Base-by-base conservation (phyloP, 2,329 filamentous ascomycete genomes). In the Paramyrothecium sp. region DNA sequence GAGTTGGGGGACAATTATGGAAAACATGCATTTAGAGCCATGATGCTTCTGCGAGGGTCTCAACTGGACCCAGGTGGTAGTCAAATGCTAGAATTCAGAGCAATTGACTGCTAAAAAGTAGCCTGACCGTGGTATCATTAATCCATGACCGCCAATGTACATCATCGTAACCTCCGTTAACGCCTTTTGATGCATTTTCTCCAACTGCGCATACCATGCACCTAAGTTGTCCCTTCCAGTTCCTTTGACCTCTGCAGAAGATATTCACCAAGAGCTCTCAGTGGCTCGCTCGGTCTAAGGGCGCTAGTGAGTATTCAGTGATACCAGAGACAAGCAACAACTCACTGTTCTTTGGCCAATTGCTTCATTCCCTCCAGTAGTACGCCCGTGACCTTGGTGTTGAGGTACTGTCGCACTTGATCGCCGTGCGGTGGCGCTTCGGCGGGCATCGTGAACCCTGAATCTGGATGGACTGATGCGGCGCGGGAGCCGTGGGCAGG, bases 291-390 rank as follows among this genome's bases (percentile, higher is more conserved):
- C 2, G 89, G 89, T 62, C 89, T 79, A 54, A n/a, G n/a, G 2
- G 41, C 5, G 34, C 30, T 23, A 53, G 48, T 68, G 54, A 67
- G 59, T 47, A 7, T 5, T 17, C 20, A 38, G 20, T n/a, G 33
- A 16, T 4, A 41, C 10, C 19, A 10, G 7, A 5, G 7, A 30
- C 7, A 20, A 17, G 21, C 47, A 53, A 19, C 85, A 56, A 81
- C 88, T 67, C 73, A 91, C 89, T 89, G 84, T 47, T 91, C 87
- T 63, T 84, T 86, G 4, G 87, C 88, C 59, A 92, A 70, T 55
- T 81, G 73, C 75, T 91, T 92, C 87, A 92, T 89, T 22, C 89
- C 89, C 65, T 92, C 89, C 44, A 92, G 74, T 57, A 92, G 67
- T 23, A 83, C 81, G 1, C 84, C 84, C 0, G 88, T 89, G 46